Percentiles rank a stretch among this genome's conserved stretches.
Evolutionary conservation across 2,329 filamentous ascomycete genomes (phyloP).

Genomic region (Epichloe uncinata): DNA sequence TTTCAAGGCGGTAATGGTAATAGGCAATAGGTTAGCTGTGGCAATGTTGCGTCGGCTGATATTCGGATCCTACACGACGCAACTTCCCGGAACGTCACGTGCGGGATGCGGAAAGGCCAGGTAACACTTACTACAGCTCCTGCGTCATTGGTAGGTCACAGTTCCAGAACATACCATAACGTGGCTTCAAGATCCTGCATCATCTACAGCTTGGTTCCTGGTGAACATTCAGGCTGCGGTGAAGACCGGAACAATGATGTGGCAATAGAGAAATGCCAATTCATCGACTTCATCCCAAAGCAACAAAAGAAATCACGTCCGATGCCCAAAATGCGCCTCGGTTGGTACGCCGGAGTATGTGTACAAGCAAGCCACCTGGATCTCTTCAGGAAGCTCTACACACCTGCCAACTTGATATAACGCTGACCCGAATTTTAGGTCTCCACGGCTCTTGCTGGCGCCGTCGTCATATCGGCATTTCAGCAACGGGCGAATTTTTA

Average conservation of each 20-base stretch:
- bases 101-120: background rate
- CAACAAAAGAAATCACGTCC: constrained; percentile 1
- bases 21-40: too few species aligned
- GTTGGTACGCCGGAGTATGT: constrained; percentile 49
- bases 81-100: constrained; percentile 1
- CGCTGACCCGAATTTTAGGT: constrained; percentile 33
- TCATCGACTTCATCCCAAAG: background rate
- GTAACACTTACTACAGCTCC: background rate
- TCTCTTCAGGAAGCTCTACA: background rate
- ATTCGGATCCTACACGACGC: background rate
- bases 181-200: constrained; percentile 4
- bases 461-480: constrained; percentile 80
- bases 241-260: background rate
- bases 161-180: constrained; percentile 1
- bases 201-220: background rate
- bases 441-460: constrained; percentile 71
- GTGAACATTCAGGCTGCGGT: background rate
- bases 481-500: constrained; percentile 97
- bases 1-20: too few species aligned
- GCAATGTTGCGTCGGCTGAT: background rate
- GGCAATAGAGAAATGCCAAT: background rate
- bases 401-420: constrained; percentile 6
- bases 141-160: background rate
- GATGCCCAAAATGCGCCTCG: constrained; percentile 40
- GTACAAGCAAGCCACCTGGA: background rate